Evolutionary conservation across 768 basidiomycete genomes (phyloP).

Genomic region (Clavaria fumosa): DNA sequence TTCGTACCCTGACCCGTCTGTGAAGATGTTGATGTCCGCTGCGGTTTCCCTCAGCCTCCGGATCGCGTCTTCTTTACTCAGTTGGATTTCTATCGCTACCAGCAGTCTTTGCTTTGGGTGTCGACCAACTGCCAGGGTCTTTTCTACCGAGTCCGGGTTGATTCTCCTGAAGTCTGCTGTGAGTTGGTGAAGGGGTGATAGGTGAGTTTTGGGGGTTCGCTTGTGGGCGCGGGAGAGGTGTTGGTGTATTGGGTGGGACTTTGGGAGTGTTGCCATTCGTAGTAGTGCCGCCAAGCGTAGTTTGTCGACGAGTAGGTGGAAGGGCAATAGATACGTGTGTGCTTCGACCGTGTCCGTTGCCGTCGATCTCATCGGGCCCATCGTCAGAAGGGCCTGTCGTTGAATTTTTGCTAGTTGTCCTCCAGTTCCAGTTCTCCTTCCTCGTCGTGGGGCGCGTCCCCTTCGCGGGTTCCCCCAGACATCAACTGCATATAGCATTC

Average conservation of each 20-base stretch:
- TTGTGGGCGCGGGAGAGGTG: too few relatives aligned
- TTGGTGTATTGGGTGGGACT: too few relatives aligned
- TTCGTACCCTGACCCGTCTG: neutral
- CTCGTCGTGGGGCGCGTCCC: neutral
- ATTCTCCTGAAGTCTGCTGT: too few relatives aligned
- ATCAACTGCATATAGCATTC: neutral
- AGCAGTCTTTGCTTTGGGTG: neutral
- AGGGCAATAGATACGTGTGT: conserved; percentile 12
- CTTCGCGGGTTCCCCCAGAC: neutral
- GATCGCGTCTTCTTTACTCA: neutral
- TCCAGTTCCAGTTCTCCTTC: too few relatives aligned
- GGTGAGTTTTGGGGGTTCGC: too few relatives aligned
- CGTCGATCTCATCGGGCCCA: conserved; percentile 17
- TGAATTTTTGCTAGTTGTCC: conserved; percentile 8
- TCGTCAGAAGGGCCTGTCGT: conserved; percentile 8
- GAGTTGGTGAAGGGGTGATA: too few relatives aligned
- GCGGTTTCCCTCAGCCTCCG: neutral
- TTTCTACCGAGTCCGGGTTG: neutral
- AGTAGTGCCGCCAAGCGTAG: too few relatives aligned
- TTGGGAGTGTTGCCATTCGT: too few relatives aligned
- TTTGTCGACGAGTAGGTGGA: conserved; percentile 3
- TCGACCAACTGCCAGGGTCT: neutral
- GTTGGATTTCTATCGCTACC: neutral
- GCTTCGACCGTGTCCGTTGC: conserved; percentile 11
- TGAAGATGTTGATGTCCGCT: neutral